These are phyloP conservation scores for Botryotinia narcissicola DNA, from an alignment of 2,329 filamentous ascomycete species.

Conservation along the genomic window DNA sequence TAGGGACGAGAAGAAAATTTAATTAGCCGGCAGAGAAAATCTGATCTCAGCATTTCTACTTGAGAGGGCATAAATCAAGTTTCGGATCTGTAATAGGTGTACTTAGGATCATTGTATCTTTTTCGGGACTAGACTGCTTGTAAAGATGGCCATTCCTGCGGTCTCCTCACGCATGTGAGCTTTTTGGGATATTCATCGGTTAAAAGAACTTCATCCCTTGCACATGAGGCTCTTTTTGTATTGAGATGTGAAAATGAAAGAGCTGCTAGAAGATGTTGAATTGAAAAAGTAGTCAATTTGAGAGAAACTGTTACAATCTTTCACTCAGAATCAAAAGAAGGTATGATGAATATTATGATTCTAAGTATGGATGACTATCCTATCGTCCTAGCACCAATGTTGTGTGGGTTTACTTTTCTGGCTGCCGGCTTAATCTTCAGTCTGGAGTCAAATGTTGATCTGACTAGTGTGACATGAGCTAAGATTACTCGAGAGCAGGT, in stretches of 20 bases:
- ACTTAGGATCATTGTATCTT: neutral
- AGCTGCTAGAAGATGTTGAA: neutral
- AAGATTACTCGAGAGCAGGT: neutral
- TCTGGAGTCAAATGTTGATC: neutral
- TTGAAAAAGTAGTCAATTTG: neutral
- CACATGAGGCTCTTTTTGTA: slow-evolving; percentile 2
- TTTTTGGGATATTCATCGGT: neutral
- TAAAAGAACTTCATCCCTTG: neutral
- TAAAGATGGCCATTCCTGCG: neutral
- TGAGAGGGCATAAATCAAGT: neutral
- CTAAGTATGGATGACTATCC: neutral
- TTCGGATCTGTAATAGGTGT: neutral
- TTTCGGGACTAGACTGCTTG: neutral
- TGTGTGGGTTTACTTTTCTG: neutral
- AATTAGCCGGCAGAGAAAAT: slow-evolving; percentile 15
- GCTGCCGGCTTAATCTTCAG: neutral
- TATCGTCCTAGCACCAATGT: neutral
- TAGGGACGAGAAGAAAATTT: slow-evolving; percentile 24
- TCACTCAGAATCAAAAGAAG: neutral
- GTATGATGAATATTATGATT: neutral
- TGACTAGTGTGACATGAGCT: neutral
- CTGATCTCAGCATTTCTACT: slow-evolving; percentile 2
- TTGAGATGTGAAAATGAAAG: neutral
- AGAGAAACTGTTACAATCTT: neutral
- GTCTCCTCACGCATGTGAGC: slow-evolving; percentile 1